Conservation (phyloP, 2,329 filamentous ascomycete genomes). For the Ophioceras dolichostomum region DNA sequence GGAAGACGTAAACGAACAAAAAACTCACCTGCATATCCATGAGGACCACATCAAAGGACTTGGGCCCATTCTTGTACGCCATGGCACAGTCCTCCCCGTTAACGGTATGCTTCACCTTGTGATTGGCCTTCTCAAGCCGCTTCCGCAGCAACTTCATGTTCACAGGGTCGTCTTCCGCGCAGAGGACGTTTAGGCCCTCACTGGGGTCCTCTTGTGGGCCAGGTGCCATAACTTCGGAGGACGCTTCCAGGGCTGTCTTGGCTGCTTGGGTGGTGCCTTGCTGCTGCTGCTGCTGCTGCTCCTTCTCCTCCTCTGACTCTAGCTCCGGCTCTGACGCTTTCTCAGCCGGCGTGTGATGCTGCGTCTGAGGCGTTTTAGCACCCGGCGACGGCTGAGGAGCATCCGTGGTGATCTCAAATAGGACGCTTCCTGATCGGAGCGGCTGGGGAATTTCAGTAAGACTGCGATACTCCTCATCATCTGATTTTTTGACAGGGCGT, state of each 20-base stretch:
- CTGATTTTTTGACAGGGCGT: conserved; percentile 33
- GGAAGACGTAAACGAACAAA: not conserved
- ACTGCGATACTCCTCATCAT: conserved; percentile 34
- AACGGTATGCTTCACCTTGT: conserved; percentile 58
- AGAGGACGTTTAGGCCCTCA: conserved; percentile 48
- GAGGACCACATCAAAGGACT: conserved; percentile 62
- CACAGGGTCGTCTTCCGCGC: conserved; percentile 81
- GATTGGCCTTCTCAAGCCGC: conserved; percentile 63
- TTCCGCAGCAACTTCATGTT: conserved; percentile 77
- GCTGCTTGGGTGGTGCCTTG: not conserved
- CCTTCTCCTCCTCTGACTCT: not conserved
- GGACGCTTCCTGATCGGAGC: conserved; percentile 19
- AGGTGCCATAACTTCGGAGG: no score
- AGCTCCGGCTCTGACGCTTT: conserved; percentile 4
- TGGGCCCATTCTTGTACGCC: conserved; percentile 51
- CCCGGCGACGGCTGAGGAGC: not conserved
- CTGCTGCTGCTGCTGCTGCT: conserved; percentile 3
- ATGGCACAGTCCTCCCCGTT: conserved; percentile 79
- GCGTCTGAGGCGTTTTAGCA: no score
- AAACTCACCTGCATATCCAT: conserved; percentile 82
- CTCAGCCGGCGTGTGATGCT: no score
- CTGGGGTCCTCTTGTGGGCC: not conserved
- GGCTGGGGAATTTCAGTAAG: conserved; percentile 16
- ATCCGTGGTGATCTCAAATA: conserved; percentile 23
- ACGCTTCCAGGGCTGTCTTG: not conserved